These are phyloP conservation scores for Pseudopyricularia javanii DNA, from an alignment of 2,329 filamentous ascomycete species.

Conservation along the genomic window DNA sequence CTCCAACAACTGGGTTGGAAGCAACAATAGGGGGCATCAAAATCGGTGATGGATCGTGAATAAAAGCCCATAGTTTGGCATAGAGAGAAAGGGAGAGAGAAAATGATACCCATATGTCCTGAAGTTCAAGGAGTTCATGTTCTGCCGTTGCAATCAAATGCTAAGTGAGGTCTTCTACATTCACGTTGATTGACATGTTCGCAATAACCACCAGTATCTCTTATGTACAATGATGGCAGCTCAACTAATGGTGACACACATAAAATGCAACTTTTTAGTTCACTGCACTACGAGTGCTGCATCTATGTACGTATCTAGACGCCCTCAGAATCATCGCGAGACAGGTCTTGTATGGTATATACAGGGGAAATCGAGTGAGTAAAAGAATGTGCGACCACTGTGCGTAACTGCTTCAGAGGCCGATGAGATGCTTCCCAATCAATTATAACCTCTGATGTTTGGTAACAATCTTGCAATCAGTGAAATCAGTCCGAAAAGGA, in stretches of 20 bases:
- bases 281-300: not conserved
- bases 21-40: not conserved
- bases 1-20: not conserved
- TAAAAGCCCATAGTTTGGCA: not conserved
- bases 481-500: constrained; percentile 3
- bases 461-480: constrained; percentile 2
- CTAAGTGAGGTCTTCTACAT: no score
- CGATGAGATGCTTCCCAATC: not conserved
- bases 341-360: not conserved
- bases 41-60: not conserved
- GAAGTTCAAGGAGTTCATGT: not conserved
- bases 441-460: constrained; percentile 2
- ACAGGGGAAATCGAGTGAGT: constrained; percentile 2
- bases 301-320: constrained; percentile 1
- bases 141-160: no score
- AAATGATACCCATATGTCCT: not conserved
- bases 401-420: constrained; percentile 2
- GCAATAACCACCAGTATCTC: no score
- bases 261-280: not conserved
- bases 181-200: no score
- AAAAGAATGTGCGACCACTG: constrained; percentile 2
- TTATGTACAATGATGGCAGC: no score
- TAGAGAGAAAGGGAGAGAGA: not conserved
- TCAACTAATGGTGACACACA: no score
- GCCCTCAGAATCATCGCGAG: not conserved